Evolutionary conservation across 306 rosid species (phyloP).

Genomic region (Castanospermum australe): DNA sequence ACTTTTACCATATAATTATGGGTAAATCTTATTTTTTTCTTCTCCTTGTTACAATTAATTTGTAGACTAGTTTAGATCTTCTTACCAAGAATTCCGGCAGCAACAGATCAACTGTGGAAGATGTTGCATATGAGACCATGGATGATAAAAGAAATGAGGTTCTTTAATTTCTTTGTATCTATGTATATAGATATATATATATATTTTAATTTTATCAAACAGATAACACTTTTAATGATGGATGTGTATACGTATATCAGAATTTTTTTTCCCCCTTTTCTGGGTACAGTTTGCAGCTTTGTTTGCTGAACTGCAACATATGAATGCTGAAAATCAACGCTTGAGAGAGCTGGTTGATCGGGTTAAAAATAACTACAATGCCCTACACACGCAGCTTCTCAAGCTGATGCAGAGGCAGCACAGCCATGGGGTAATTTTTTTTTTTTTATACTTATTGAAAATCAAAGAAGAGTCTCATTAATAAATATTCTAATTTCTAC

Average conservation of each 20-base stretch:
- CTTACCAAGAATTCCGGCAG: conserved; percentile 36
- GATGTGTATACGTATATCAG: not conserved
- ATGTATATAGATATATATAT: no score
- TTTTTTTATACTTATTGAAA: not conserved
- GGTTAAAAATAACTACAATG: conserved; percentile 31
- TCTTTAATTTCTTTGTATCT: not conserved
- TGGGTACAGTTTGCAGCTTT: conserved; percentile 36
- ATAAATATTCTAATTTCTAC: not conserved
- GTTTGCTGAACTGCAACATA: conserved; percentile 37
- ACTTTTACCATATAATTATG: not conserved
- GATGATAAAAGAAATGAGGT: conserved; percentile 32
- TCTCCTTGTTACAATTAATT: not conserved
- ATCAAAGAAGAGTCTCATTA: not conserved
- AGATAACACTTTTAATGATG: not conserved
- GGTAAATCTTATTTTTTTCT: not conserved
- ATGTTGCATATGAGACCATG: conserved; percentile 21
- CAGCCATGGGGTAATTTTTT: not conserved
- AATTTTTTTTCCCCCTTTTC: not conserved
- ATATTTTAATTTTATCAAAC: not conserved
- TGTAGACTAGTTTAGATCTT: conserved; percentile 59
- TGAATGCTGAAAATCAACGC: conserved; percentile 42
- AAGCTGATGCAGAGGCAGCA: conserved; percentile 25
- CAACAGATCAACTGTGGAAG: conserved; percentile 37
- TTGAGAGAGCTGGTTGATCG: conserved; percentile 39
- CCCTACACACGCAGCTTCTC: conserved; percentile 28